Percentiles rank a stretch among this genome's conserved stretches.
Conservation (phyloP, 352 stramenopile species). For the Globisporangium cylindrosporum region DNA sequence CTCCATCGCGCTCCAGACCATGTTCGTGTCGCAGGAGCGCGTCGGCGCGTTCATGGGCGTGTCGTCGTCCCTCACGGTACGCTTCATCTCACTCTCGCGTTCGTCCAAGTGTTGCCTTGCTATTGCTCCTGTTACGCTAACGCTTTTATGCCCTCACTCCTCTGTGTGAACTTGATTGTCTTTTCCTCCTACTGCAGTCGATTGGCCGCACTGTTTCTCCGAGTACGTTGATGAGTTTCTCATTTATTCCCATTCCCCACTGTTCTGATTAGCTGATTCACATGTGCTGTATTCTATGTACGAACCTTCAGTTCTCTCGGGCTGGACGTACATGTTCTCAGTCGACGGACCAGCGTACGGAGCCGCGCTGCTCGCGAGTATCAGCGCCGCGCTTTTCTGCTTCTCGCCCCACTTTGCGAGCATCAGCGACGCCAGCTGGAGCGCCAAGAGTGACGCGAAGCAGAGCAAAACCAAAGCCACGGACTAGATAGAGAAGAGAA, state of each 20-base stretch:
- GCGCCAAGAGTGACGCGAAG: slow-evolving; percentile 15
- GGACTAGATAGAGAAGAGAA: slow-evolving; percentile 25
- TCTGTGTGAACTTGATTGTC: not conserved
- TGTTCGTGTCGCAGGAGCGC: slow-evolving; percentile 62
- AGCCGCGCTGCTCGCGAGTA: slow-evolving; percentile 52
- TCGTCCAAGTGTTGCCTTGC: not conserved
- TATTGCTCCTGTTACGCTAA: not conserved
- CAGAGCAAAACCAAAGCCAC: slow-evolving; percentile 31
- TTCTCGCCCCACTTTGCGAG: slow-evolving; percentile 61
- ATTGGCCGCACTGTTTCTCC: slow-evolving; percentile 74
- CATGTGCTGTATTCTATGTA: not conserved
- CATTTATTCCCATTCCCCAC: not conserved
- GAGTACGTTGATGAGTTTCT: slow-evolving; percentile 39
- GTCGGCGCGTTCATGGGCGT: slow-evolving; percentile 79
- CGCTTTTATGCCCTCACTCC: not conserved
- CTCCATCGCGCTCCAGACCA: slow-evolving; percentile 70
- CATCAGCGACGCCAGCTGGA: slow-evolving; percentile 27
- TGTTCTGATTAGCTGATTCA: not conserved
- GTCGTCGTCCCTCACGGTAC: slow-evolving; percentile 73
- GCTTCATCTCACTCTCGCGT: not conserved
- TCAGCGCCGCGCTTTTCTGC: slow-evolving; percentile 59
- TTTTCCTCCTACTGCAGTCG: slow-evolving; percentile 32
- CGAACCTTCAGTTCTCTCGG: slow-evolving; percentile 54
- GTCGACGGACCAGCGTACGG: slow-evolving; percentile 69
- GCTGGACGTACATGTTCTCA: slow-evolving; percentile 71